phyloP scores from a whole-genome alignment of 1,284 basidiomycete species.

The Malassezia pachydermatis region DNA sequence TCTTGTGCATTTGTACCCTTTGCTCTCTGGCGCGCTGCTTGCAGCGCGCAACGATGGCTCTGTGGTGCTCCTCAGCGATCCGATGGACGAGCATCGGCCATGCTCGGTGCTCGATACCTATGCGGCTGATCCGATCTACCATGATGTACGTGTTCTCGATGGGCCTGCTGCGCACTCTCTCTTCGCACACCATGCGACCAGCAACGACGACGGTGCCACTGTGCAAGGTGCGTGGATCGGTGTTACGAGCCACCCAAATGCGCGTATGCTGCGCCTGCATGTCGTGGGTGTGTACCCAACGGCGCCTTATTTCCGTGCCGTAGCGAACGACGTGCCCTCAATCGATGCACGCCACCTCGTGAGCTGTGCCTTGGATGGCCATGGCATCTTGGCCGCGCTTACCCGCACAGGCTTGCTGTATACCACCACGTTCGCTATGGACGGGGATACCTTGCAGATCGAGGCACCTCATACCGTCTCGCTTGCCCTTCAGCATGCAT shows the following conservation, averaged over 20 bases:
- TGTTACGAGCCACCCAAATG: neutral
- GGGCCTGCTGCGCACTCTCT: neutral
- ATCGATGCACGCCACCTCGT: neutral
- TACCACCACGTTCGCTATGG: neutral
- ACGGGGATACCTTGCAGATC: neutral
- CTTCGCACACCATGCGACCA: neutral
- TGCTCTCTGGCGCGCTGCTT: conserved; percentile 1
- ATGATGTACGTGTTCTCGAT: conserved; percentile 1
- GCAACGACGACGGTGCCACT: neutral
- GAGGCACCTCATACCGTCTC: neutral
- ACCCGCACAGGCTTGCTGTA: neutral
- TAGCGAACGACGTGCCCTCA: too few species aligned
- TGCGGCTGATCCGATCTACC: neutral
- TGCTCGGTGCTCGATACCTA: neutral
- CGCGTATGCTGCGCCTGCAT: neutral
- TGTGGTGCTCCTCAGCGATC: conserved; percentile 5
- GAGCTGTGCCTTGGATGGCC: neutral
- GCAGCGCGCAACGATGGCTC: conserved; percentile 6
- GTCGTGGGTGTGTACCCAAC: neutral
- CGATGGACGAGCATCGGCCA: neutral
- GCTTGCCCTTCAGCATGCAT: neutral
- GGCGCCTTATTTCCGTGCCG: conserved; percentile 1
- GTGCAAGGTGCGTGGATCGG: neutral
- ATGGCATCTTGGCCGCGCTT: conserved; percentile 7
- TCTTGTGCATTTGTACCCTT: conserved; percentile 1